Conservation (phyloP, 2,329 filamentous ascomycete species). For the Ampelomyces quisqualis region DNA sequence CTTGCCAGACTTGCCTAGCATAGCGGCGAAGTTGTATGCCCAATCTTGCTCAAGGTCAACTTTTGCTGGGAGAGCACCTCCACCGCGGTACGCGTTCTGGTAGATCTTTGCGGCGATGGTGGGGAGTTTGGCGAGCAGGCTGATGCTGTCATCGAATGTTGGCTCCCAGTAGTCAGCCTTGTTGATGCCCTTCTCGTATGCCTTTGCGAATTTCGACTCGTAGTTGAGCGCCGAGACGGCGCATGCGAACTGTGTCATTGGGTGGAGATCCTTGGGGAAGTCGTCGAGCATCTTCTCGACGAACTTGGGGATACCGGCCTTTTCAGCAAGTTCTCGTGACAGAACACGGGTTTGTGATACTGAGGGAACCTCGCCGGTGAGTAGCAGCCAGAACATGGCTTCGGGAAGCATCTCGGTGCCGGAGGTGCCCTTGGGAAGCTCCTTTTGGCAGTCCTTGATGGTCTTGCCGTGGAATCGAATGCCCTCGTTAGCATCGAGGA, state of each 20-base stretch:
- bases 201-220: slow-evolving; percentile 88
- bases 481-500: slow-evolving; percentile 93
- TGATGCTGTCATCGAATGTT: slow-evolving; percentile 93
- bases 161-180: slow-evolving; percentile 99
- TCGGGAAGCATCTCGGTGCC: slow-evolving; percentile 98
- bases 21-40: slow-evolving; percentile 97
- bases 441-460: slow-evolving; percentile 95
- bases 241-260: slow-evolving; percentile 97
- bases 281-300: slow-evolving; percentile 84
- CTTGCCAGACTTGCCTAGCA: slow-evolving; percentile 86
- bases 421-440: slow-evolving; percentile 86
- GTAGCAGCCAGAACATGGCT: slow-evolving; percentile 98
- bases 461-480: slow-evolving; percentile 97
- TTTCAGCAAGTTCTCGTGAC: slow-evolving; percentile 82
- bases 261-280: slow-evolving; percentile 88
- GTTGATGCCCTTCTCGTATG: slow-evolving; percentile 84
- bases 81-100: slow-evolving; percentile 77
- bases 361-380: slow-evolving; percentile 89
- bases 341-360: slow-evolving; percentile 77
- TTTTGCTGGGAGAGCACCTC: slow-evolving; percentile 72
- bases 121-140: slow-evolving; percentile 90
- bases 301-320: slow-evolving; percentile 78
- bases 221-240: slow-evolving; percentile 95
- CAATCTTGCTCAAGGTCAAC: slow-evolving; percentile 87
- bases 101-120: slow-evolving; percentile 98